Base-by-base conservation (phyloP, 805 yeast genomes). In the Nakazawaea pomicola region DNA sequence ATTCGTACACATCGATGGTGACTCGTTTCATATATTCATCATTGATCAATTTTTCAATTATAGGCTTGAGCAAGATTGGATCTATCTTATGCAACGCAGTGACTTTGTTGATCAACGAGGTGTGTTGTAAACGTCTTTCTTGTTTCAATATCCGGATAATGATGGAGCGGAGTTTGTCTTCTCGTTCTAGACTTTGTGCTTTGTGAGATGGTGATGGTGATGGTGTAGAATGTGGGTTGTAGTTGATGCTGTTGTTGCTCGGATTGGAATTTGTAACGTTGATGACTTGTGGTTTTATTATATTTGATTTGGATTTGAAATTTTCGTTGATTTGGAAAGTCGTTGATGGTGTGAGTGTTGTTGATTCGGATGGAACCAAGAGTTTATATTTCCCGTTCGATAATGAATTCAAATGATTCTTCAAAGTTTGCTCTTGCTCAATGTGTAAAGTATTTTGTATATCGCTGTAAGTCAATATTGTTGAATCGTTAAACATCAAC, bases 81-180 rank as follows among this genome's bases (percentile, higher is more conserved):
- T 52, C 48, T 4, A 62, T 57, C 8, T 53, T 49, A 12, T 43
- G 42, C 12, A 52, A 54, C 20, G 56, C 42, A 0, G 21, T 33
- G 1, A 57, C 44, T 24, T 52, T 44, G 15, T 53, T 57, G 16
- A 67, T 40, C 25, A 68, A 52, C 10, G 55, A 60, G 1, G 54
- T 42, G 39, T 53, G 53, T 4, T 36, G 25, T 28, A 64, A 16
- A 18, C 40, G 34, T n/a, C 48, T 50, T 4, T 49, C 50, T 8
- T 39, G 45, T 47, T 68, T 68, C 63, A 67, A 58, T 10, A 61
- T 46, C 35, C 60, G 50, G 6, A 60, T 57, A 2, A 67, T 49
- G 1, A 49, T 44, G 8, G 64, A 43, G 32, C 60, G 51, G 14
- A 54, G 41, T 42, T 65, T 70, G 5, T 57, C 51, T 19, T 50